Evolutionary conservation across 2,329 filamentous ascomycete genomes (phyloP).

Genomic region (Paecilomyces sp.): DNA sequence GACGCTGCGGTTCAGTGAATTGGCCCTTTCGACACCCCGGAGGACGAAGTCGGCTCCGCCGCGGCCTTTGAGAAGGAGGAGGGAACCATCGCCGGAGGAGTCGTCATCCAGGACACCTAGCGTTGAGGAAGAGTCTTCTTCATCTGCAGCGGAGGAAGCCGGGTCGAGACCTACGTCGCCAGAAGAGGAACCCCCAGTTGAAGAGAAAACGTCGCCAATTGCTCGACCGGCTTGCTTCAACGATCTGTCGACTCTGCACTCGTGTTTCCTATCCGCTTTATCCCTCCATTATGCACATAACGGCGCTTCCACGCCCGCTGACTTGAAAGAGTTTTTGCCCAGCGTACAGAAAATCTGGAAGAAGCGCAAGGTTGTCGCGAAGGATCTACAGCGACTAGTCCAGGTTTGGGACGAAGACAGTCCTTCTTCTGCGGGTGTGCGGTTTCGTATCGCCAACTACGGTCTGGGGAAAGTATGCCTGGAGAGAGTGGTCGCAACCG

Average conservation of each 20-base stretch:
- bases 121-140: not conserved
- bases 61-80: not conserved
- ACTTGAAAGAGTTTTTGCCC: slow-evolving; percentile 55
- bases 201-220: slow-evolving; percentile 12
- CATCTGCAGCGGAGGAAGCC: not conserved
- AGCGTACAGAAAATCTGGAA: slow-evolving; percentile 64
- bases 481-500: slow-evolving; percentile 16
- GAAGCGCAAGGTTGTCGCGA: slow-evolving; percentile 57
- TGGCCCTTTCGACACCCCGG: slow-evolving; percentile 25
- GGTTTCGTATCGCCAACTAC: slow-evolving; percentile 34
- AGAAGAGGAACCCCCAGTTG: not conserved
- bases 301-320: slow-evolving; percentile 55
- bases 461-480: slow-evolving; percentile 33
- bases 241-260: slow-evolving; percentile 58
- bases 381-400: slow-evolving; percentile 61
- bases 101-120: not conserved
- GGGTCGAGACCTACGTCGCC: slow-evolving; percentile 6
- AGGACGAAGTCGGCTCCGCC: slow-evolving; percentile 6
- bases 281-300: slow-evolving; percentile 65
- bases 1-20: slow-evolving; percentile 23
- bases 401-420: slow-evolving; percentile 49
- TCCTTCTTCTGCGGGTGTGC: slow-evolving; percentile 7
- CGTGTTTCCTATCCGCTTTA: slow-evolving; percentile 61
- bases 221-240: slow-evolving; percentile 20
- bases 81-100: not conserved